Percentiles rank a stretch among this genome's conserved stretches.
Evolutionary conservation across 306 rosid genomes (phyloP).

Genomic region (Quercus wislizeni): DNA sequence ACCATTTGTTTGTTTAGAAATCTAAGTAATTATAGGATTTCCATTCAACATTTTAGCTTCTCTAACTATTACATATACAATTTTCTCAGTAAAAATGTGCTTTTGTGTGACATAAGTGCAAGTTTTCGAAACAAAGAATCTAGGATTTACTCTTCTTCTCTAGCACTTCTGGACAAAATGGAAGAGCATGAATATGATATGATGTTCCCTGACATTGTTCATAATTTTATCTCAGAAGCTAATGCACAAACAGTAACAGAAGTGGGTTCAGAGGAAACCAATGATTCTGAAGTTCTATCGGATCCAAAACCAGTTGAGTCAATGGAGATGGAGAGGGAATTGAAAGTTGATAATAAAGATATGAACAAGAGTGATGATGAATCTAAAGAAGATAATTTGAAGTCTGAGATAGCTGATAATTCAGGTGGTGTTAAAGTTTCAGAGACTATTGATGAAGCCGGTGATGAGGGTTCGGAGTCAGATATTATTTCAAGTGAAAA

Average conservation of each 20-base stretch:
- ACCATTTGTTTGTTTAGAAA: neutral
- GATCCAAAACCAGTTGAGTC: slow-evolving; percentile 6
- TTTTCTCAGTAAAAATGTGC: neutral
- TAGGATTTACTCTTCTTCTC: neutral
- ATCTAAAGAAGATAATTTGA: slow-evolving; percentile 3
- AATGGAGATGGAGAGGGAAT: neutral
- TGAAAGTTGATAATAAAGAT: neutral
- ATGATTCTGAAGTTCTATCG: slow-evolving; percentile 36
- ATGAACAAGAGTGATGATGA: slow-evolving; percentile 4
- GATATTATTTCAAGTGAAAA: neutral
- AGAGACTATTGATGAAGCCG: neutral
- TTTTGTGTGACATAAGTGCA: neutral
- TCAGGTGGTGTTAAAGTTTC: neutral
- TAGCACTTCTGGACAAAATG: too few relatives aligned
- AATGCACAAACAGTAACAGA: slow-evolving; percentile 17
- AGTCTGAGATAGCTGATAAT: neutral
- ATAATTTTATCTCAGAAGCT: slow-evolving; percentile 26
- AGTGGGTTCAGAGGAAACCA: slow-evolving; percentile 18
- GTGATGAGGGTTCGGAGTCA: slow-evolving; percentile 6
- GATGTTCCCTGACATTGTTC: neutral
- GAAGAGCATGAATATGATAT: neutral
- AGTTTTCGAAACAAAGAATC: neutral
- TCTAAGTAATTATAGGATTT: too few relatives aligned
- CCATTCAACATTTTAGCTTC: neutral
- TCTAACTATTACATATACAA: neutral